Base-by-base conservation (phyloP, 768 basidiomycete genomes). In the Multifurca ochricompacta region DNA sequence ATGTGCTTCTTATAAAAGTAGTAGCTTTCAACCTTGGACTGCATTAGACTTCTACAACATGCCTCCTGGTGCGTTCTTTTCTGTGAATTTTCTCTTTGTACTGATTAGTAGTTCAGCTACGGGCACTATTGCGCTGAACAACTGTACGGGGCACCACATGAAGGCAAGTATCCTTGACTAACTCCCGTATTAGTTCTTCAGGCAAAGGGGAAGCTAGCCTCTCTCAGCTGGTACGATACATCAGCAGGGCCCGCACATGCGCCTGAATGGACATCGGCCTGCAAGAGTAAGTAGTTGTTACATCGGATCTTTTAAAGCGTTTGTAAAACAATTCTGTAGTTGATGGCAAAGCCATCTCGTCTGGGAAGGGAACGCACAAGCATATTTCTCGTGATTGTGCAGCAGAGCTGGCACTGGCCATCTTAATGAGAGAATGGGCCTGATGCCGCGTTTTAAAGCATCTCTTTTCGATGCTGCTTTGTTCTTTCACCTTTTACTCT, bases 221-320 rank as follows among this genome's bases (percentile, higher is more conserved):
- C 69, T 4, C 42, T 83, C 47, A 73, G 66, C 40, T 84, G 70
- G 68, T 66, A 49, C 13, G 75, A 77, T 44, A 63, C 59, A 1
- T 59, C 39, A 2, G 59, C 67, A 4, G 82, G 83, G 1, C 76
- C 71, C 0, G 54, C 72, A 8, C 65, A 77, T 59, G 66, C 69
- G 10, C 60, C 69, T 28, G 51, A 63, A 19, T 86, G 83, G 83
- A 78, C 71, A 9, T 65, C 72, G n/a, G 65, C 73, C 19, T 84
- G 80, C 66, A 82, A 79, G 68, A 70, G 83, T 83, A 34, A 21
- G 60, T 48, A 52, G 21, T 18, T 48, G 16, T 50, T 30, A 18
- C 21, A 40, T 46, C 28, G 23, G 16, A 28, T 27, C 11, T 16
- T 40, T 16, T 19, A 30, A 35, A 49, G 21, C 3, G 19, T 25